Percentiles rank a stretch among this genome's conserved stretches.
phyloP scores from a whole-genome alignment of 2,329 filamentous ascomycete genomes.

The Fusarium sp. region DNA sequence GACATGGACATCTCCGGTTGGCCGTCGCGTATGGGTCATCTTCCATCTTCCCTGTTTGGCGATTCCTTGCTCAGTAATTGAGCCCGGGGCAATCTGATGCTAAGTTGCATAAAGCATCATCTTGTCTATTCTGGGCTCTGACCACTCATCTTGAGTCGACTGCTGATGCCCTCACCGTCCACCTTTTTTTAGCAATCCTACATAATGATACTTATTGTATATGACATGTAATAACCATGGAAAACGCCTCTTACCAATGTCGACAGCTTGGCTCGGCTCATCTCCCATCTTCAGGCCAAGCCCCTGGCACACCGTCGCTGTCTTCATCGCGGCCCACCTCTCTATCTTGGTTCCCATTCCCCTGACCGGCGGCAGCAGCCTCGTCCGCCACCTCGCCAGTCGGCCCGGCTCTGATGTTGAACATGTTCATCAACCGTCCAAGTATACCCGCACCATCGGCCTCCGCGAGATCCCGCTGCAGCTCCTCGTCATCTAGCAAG shows the following conservation, averaged over 20 bases:
- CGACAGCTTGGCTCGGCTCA: constrained; percentile 6
- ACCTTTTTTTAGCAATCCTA: not conserved
- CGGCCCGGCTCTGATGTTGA: constrained; percentile 36
- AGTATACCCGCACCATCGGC: constrained; percentile 47
- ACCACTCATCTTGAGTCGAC: not conserved
- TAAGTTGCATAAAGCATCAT: not conserved
- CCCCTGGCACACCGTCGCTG: constrained; percentile 49
- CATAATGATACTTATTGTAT: not conserved
- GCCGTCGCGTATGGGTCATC: constrained; percentile 10
- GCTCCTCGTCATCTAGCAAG: constrained; percentile 52
- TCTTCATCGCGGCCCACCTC: constrained; percentile 21
- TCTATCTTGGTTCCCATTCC: constrained; percentile 19
- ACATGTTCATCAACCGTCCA: constrained; percentile 30
- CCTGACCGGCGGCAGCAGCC: constrained; percentile 25
- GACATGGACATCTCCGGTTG: constrained; percentile 19
- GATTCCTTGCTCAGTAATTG: not conserved
- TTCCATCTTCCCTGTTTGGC: constrained; percentile 4
- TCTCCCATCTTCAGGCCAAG: constrained; percentile 54
- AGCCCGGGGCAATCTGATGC: not conserved
- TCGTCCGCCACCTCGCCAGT: constrained; percentile 27
- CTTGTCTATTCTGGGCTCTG: constrained; percentile 1
- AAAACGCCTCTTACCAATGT: constrained; percentile 13
- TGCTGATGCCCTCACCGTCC: not conserved
- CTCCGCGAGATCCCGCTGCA: constrained; percentile 50
- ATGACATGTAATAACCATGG: constrained; percentile 1